phyloP scores from a whole-genome alignment of 2,329 filamentous ascomycete genomes.

The Neonectria sp. region DNA sequence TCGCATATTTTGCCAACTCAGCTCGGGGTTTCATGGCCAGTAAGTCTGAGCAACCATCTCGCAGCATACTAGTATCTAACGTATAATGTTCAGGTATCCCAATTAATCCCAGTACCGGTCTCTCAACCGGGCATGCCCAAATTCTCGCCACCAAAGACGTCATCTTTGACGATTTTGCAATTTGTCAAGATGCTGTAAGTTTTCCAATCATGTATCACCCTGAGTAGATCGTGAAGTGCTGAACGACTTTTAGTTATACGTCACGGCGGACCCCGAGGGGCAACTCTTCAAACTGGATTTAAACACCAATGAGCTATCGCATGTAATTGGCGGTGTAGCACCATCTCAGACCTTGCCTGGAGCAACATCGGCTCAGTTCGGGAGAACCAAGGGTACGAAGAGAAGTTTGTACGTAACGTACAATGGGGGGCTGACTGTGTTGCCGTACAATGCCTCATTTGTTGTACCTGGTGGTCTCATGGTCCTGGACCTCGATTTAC shows the following conservation, averaged over 20 bases:
- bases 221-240: neutral
- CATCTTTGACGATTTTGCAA: neutral
- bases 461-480: neutral
- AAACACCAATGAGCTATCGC: neutral
- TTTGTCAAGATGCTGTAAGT: neutral
- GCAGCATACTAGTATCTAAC: neutral
- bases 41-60: neutral
- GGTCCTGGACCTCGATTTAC: neutral
- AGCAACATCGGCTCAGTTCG: neutral
- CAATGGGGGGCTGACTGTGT: neutral
- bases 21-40: neutral
- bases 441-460: neutral
- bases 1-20: neutral
- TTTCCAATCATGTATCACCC: neutral
- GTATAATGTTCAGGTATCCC: neutral
- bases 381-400: neutral
- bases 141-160: neutral
- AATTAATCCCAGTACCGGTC: neutral
- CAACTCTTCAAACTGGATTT: neutral
- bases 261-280: neutral
- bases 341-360: neutral
- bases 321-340: neutral
- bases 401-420: neutral
- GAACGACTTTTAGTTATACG: neutral
- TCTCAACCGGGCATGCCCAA: neutral